Conservation (phyloP, 371 early-diverging fungal genomes). For the Lichtheimia ramosa region DNA sequence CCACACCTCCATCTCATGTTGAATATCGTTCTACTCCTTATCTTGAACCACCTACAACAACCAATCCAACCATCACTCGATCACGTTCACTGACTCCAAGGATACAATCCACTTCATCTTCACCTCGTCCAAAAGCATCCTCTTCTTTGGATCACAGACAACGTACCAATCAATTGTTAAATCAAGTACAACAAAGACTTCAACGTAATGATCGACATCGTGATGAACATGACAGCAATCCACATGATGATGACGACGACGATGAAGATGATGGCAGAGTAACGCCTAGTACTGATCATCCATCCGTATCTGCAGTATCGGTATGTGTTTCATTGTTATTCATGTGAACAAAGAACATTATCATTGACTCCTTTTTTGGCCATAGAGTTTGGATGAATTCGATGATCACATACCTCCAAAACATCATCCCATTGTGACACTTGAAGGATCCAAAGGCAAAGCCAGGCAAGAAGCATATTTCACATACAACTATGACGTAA, state of each 20-base stretch:
- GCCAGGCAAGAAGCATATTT: no score
- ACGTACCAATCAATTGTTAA: conserved; percentile 10
- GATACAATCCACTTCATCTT: background rate
- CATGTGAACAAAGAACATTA: no score
- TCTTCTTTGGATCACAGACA: conserved; percentile 8
- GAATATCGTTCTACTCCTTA: no score
- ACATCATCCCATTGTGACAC: no score
- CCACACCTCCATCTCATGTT: no score
- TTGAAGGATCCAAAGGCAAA: no score
- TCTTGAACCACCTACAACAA: no score
- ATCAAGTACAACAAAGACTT: background rate
- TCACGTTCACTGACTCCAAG: no score
- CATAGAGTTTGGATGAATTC: background rate
- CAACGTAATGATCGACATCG: background rate
- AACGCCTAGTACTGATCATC: conserved; percentile 9
- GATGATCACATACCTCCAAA: no score
- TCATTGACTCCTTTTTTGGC: background rate
- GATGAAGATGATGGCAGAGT: background rate
- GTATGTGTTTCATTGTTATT: background rate
- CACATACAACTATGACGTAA: no score
- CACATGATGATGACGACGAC: background rate
- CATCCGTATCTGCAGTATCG: conserved; percentile 3
- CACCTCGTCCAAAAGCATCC: background rate
- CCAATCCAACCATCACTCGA: no score
- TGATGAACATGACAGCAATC: conserved; percentile 1